phyloP scores from a whole-genome alignment of 768 basidiomycete genomes.

The Albatrellus ellisii region DNA sequence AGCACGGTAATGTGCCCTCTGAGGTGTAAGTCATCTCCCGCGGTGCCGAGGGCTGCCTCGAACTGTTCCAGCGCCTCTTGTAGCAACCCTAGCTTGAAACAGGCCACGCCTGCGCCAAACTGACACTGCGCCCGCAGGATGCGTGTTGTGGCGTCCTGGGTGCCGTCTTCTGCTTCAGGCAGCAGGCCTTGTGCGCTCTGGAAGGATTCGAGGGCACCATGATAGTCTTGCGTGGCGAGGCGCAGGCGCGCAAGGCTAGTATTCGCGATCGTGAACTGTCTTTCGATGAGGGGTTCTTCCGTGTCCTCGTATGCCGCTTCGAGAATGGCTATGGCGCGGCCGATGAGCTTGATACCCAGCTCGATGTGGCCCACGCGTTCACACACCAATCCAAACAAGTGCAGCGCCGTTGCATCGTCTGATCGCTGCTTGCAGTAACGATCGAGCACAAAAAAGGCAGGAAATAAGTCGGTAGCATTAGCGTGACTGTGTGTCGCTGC shows the following conservation, averaged over 20 bases:
- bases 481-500: constrained; percentile 13
- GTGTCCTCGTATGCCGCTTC: constrained; percentile 81
- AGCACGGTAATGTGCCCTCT: constrained; percentile 62
- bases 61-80: constrained; percentile 52
- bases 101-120: constrained; percentile 61
- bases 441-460: constrained; percentile 70
- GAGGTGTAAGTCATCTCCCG: constrained; percentile 32
- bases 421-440: constrained; percentile 62
- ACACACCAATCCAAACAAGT: constrained; percentile 75
- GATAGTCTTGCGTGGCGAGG: constrained; percentile 44
- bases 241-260: constrained; percentile 68
- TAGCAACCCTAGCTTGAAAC: constrained; percentile 50
- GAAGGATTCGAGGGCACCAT: constrained; percentile 53
- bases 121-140: constrained; percentile 47
- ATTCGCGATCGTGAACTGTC: constrained; percentile 70
- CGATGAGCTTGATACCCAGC: constrained; percentile 42
- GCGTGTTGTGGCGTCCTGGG: constrained; percentile 21
- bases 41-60: constrained; percentile 50
- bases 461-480: constrained; percentile 40
- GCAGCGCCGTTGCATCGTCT: constrained; percentile 59
- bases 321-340: constrained; percentile 54
- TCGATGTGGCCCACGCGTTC: constrained; percentile 69
- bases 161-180: constrained; percentile 27
- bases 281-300: constrained; percentile 70
- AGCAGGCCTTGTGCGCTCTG: constrained; percentile 63